Evolutionary conservation across 2,329 filamentous ascomycete genomes (phyloP).

Genomic region (Pleomassaria siparia): DNA sequence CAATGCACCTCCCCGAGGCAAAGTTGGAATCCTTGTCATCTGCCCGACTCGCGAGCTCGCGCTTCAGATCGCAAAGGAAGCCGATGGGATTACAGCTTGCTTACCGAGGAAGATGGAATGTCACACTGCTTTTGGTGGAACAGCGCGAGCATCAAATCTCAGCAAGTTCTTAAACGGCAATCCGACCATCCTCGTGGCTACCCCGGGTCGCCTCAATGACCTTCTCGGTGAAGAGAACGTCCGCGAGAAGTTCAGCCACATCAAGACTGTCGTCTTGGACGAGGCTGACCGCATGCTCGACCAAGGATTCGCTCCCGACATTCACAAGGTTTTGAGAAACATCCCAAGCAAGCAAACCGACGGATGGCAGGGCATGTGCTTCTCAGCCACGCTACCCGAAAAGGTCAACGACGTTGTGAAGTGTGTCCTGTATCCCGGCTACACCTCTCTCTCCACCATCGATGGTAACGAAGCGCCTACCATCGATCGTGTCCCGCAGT

Average conservation of each 20-base stretch:
- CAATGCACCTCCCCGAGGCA: constrained; percentile 34
- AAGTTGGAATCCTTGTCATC: constrained; percentile 50
- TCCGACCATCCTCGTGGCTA: constrained; percentile 50
- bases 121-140: constrained; percentile 49
- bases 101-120: constrained; percentile 44
- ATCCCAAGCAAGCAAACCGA: constrained; percentile 54
- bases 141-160: constrained; percentile 34
- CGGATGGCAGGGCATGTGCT: constrained; percentile 55
- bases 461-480: constrained; percentile 49
- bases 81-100: constrained; percentile 46
- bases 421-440: constrained; percentile 46
- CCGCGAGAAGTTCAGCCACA: constrained; percentile 48
- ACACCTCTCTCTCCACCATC: constrained; percentile 47
- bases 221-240: constrained; percentile 48
- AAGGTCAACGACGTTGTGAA: constrained; percentile 49
- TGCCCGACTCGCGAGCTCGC: constrained; percentile 54
- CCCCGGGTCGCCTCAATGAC: constrained; percentile 52
- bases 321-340: constrained; percentile 53
- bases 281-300: constrained; percentile 52
- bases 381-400: constrained; percentile 49
- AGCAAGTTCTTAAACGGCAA: constrained; percentile 38
- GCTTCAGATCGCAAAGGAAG: constrained; percentile 53
- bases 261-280: constrained; percentile 50
- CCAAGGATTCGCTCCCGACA: constrained; percentile 55
- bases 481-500: constrained; percentile 53